Conservation (phyloP, 2,329 filamentous ascomycete species). For the Coniella vitis region DNA sequence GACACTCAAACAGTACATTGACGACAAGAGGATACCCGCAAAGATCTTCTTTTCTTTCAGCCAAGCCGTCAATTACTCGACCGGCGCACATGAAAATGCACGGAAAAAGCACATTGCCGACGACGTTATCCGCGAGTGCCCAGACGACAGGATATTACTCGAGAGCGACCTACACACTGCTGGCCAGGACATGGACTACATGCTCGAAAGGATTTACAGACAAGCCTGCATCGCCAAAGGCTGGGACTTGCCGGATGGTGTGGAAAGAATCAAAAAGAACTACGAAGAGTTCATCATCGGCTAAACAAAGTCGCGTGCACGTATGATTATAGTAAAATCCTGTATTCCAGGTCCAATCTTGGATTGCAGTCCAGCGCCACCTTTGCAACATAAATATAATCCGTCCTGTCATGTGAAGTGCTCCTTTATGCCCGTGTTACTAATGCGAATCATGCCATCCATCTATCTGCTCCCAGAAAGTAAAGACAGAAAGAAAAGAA, state of each 20-base stretch:
- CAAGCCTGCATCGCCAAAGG: constrained; percentile 70
- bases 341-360: neutral
- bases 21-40: constrained; percentile 63
- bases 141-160: constrained; percentile 71
- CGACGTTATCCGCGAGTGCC: constrained; percentile 60
- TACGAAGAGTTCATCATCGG: constrained; percentile 74
- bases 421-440: too few species aligned
- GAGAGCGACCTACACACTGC: constrained; percentile 89
- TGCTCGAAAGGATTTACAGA: constrained; percentile 69
- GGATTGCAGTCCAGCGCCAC: too few species aligned
- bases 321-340: too few species aligned
- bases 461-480: too few species aligned
- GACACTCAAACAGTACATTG: constrained; percentile 69
- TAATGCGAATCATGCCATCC: too few species aligned
- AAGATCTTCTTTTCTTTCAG: constrained; percentile 87
- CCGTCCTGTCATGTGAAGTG: too few species aligned
- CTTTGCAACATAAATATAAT: too few species aligned
- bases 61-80: constrained; percentile 68
- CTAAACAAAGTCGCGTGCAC: constrained; percentile 9
- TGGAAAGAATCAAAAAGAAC: constrained; percentile 61
- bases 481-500: too few species aligned
- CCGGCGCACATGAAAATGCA: constrained; percentile 34
- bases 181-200: constrained; percentile 70
- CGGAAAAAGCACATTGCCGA: constrained; percentile 42
- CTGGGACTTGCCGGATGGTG: constrained; percentile 69